These are phyloP conservation scores for Dactylellina sp. DNA, from an alignment of 2,329 filamentous ascomycete species.

Conservation along the genomic window DNA sequence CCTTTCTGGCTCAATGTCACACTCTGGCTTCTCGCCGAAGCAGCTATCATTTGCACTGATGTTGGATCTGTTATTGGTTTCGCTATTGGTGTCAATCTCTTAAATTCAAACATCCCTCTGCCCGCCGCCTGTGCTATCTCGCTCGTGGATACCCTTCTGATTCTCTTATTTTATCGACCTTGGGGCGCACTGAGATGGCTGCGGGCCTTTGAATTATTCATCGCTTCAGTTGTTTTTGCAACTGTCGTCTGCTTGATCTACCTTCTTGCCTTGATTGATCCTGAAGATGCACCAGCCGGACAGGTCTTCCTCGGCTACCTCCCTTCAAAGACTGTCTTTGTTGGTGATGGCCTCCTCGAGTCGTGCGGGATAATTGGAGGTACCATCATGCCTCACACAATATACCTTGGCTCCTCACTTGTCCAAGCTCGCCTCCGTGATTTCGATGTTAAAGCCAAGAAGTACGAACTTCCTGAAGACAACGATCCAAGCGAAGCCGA, in stretches of 20 bases:
- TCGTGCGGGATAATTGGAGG: slow-evolving; percentile 69
- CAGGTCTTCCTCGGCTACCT: slow-evolving; percentile 70
- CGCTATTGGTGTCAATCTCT: slow-evolving; percentile 70
- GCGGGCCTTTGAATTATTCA: slow-evolving; percentile 69
- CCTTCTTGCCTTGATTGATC: slow-evolving; percentile 68
- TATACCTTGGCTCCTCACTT: slow-evolving; percentile 70
- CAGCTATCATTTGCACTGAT: slow-evolving; percentile 78
- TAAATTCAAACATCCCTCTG: slow-evolving; percentile 67
- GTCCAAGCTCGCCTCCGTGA: slow-evolving; percentile 69
- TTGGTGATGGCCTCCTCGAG: slow-evolving; percentile 69
- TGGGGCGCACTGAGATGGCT: slow-evolving; percentile 68
- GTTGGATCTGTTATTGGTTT: slow-evolving; percentile 73
- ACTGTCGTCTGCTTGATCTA: slow-evolving; percentile 71
- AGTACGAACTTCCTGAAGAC: slow-evolving; percentile 54
- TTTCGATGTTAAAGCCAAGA: slow-evolving; percentile 64
- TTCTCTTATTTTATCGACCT: slow-evolving; percentile 70
- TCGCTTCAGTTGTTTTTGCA: slow-evolving; percentile 69
- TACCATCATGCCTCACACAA: slow-evolving; percentile 72
- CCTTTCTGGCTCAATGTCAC: slow-evolving; percentile 74
- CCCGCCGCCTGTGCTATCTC: slow-evolving; percentile 71
- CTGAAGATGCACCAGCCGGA: slow-evolving; percentile 62
- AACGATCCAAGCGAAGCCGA: slow-evolving; percentile 38
- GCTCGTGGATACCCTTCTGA: slow-evolving; percentile 69
- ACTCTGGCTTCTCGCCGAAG: slow-evolving; percentile 74
- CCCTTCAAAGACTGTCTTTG: slow-evolving; percentile 68